Evolutionary conservation across 805 yeast species (phyloP), one percentile per base, ranked within the genome.

Genomic region (Candida morakotiae): DNA sequence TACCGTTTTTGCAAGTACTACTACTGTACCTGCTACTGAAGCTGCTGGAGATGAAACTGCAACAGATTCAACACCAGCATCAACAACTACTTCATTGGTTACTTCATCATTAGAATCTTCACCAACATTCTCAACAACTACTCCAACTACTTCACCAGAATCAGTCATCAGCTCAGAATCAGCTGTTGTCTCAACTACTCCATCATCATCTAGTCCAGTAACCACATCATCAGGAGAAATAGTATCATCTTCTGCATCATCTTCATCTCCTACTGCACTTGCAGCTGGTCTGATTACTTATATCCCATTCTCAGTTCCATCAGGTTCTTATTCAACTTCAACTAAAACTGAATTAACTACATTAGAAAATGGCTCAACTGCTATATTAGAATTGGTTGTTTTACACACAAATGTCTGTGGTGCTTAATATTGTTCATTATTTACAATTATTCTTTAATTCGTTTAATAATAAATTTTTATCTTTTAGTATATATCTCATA

Each of bases 321-420:
- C 50, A 2, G 56, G 56, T 16, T 33, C 41, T 13, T 54, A 53
- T 35, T 39, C 51, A 16, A 43, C 49, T 1, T 41, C 52, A 11
- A 41, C 42, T 3, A 38, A 37, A n/a, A 37, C 47, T 9, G 40
- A 47, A 13, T 39, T 46, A 9, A 55, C 60, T 18, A 42, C 46
- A 1, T 35, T 46, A 1, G 37, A 39, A 3, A 30, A 31, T 36
- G 58, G 58, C 13, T 19, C 49, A 16, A 39, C 58, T 13, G 56
- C 55, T 8, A 50, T 50, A 9, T 27, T 55, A 9, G 51, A 56
- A 18, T 51, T 43, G 38, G 48, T 48, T n/a, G 48, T 55, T 2
- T 47, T 53, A 44, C 46, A 40, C 39, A 55, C 58, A 23, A 37
- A 43, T 30, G 39, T 41, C 13, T 55, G 60, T 39, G 45, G 6